Base-by-base conservation (phyloP, 371 early-diverging fungal species). In the Rhizopus microsporus region DNA sequence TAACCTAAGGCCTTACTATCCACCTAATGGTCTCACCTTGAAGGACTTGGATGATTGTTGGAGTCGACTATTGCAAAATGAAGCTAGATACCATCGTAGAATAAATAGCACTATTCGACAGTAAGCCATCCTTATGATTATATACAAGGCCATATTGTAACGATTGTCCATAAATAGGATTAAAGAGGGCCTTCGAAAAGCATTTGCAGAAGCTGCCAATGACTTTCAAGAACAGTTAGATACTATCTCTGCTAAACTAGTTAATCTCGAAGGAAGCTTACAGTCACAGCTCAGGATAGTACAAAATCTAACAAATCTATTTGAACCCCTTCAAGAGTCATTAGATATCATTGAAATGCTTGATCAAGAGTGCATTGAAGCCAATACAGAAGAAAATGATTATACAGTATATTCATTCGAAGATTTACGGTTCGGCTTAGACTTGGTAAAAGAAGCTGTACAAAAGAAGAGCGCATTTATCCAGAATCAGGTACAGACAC, bases 331-430 rank as follows among this genome's bases (percentile, higher is more conserved):
- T 52, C 82, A 82, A 29, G 65, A 71, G 7, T 65, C 77, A 0
- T 72, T 94, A 17, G 59, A 74, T 45, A 78, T 71, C 0, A 79
- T 96, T 47, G 73, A 86, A 39, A 64, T 72, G 1, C 63, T 92
- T 5, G 88, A 93, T 69, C 69, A 69, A 46, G 86, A 87, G 43
- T 93, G 93, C 59, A 67, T 73, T 2, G 88, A 91, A 33, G 96
- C 95, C 44, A 86, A 90, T 62, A 91, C 95, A 35, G 96, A 95
- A 72, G 95, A 95, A 71, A 94, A 93, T 64, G 96, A 91, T 68
- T 91, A 92, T 58, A 95, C 96, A 4, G 90, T 94, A 9, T 93
- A 90, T 68, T 85, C 93, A 16, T 82, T 88, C 7, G 93, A 95
- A 42, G 96, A 96, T 65, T 75, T 97, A 8, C 78, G 80, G 29